Percentiles rank a stretch among this genome's conserved stretches.
phyloP scores from a whole-genome alignment of 805 yeast species.

The Kazachstania taianensis region DNA sequence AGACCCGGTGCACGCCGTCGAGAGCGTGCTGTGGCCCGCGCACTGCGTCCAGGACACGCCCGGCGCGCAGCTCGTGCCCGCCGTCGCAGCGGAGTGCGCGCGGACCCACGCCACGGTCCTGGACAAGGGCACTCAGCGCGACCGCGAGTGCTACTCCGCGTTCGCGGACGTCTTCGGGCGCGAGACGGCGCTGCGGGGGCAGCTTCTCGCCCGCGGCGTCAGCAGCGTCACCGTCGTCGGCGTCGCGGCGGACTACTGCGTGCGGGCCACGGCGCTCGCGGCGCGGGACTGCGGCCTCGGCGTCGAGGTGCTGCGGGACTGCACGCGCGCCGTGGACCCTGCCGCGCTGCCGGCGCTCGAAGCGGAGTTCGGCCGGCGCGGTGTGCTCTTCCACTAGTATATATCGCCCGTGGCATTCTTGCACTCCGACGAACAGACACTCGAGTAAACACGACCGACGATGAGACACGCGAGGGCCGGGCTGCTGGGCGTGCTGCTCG shows the following conservation, averaged over 20 bases:
- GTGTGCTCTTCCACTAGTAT: too few relatives aligned
- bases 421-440: too few relatives aligned
- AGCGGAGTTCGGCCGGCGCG: too few relatives aligned
- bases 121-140: conserved; percentile 59
- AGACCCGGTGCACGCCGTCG: too few relatives aligned
- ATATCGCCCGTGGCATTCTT: too few relatives aligned
- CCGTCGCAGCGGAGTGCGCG: conserved; percentile 28
- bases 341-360: conserved; percentile 24
- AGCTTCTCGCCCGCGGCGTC: conserved; percentile 38
- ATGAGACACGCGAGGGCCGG: too few relatives aligned
- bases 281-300: conserved; percentile 51
- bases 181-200: conserved; percentile 51
- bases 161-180: conserved; percentile 75
- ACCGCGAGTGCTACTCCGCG: conserved; percentile 81
- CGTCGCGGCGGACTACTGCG: conserved; percentile 81
- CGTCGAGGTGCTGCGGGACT: conserved; percentile 50
- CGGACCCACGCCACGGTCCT: conserved; percentile 36
- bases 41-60: conserved; percentile 69
- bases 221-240: conserved; percentile 67
- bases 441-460: too few relatives aligned
- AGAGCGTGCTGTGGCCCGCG: conserved; percentile 68
- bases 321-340: conserved; percentile 47
- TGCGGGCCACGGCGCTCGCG: conserved; percentile 65
- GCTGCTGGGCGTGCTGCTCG: too few relatives aligned
- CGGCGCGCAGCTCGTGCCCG: conserved; percentile 49